Conservation (phyloP, 371 early-diverging fungal genomes). For the Entomophthora muscae region DNA sequence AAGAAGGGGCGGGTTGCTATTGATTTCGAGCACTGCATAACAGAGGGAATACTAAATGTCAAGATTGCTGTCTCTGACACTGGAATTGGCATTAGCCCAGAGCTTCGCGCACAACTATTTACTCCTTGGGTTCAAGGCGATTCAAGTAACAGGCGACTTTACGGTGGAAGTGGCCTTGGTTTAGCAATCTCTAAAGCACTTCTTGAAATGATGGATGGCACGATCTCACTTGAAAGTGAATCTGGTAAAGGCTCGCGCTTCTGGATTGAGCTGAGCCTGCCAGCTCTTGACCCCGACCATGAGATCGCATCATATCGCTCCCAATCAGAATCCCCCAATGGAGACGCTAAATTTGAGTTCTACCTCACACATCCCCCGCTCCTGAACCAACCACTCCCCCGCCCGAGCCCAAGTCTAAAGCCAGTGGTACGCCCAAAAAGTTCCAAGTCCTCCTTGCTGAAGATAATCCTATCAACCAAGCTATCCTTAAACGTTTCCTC, state of each 20-base stretch:
- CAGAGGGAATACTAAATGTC: not conserved
- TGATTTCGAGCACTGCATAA: not conserved
- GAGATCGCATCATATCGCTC: not conserved
- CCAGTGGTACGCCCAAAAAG: not conserved
- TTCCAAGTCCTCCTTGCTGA: not conserved
- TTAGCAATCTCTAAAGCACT: constrained; percentile 29
- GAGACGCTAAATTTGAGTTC: not conserved
- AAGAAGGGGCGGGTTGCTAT: constrained; percentile 19
- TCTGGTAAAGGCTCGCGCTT: constrained; percentile 19
- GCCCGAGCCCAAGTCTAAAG: not conserved
- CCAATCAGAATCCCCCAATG: not conserved
- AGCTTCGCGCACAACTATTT: constrained; percentile 28
- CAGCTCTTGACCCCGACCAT: not conserved
- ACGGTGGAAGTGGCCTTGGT: constrained; percentile 31
- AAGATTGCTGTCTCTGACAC: constrained; percentile 16
- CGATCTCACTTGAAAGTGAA: constrained; percentile 16
- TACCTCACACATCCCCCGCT: not conserved
- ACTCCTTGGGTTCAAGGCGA: constrained; percentile 42
- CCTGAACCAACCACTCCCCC: not conserved
- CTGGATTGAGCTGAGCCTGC: constrained; percentile 15
- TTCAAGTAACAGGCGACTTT: constrained; percentile 28
- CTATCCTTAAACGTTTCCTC: not conserved
- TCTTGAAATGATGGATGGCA: constrained; percentile 34
- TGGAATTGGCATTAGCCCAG: constrained; percentile 35
- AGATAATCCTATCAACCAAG: not conserved